Conservation (phyloP, 2,329 filamentous ascomycete genomes). For the Colletotrichum cereale region DNA sequence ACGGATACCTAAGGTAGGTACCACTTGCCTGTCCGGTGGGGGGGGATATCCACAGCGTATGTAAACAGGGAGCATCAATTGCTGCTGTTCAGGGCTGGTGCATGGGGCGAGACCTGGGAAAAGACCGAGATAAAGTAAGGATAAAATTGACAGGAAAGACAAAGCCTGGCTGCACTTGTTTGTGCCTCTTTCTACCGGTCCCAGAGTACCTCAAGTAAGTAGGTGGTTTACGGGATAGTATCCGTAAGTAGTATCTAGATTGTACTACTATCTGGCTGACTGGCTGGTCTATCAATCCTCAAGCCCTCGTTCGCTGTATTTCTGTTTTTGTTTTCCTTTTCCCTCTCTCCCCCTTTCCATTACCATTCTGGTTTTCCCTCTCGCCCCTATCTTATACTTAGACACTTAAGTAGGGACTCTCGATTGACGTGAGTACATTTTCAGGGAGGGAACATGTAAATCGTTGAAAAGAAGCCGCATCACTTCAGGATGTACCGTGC, state of each 20-base stretch:
- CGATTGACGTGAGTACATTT: not conserved
- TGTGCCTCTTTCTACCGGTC: not conserved
- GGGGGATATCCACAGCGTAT: not conserved
- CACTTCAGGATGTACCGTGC: not conserved
- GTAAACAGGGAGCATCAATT: not conserved
- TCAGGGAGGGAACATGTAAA: not conserved
- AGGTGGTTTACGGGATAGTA: not conserved
- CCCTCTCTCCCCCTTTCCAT: not conserved
- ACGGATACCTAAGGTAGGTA: no score
- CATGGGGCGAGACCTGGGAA: not conserved
- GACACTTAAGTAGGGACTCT: not conserved
- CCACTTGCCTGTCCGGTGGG: not conserved
- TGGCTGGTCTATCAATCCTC: constrained; percentile 13
- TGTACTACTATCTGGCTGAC: not conserved
- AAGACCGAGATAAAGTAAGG: not conserved
- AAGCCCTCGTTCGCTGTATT: not conserved
- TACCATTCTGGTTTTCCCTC: not conserved
- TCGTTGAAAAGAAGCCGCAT: not conserved
- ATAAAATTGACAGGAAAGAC: not conserved
- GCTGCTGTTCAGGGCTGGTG: not conserved
- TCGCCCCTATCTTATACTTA: no score
- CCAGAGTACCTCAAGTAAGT: not conserved
- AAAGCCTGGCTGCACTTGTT: not conserved
- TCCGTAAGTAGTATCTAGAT: no score
- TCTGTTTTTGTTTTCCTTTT: not conserved